Evolutionary conservation across 805 yeast genomes (phyloP).

Genomic region (Vanderwaltozyma tropicalis): DNA sequence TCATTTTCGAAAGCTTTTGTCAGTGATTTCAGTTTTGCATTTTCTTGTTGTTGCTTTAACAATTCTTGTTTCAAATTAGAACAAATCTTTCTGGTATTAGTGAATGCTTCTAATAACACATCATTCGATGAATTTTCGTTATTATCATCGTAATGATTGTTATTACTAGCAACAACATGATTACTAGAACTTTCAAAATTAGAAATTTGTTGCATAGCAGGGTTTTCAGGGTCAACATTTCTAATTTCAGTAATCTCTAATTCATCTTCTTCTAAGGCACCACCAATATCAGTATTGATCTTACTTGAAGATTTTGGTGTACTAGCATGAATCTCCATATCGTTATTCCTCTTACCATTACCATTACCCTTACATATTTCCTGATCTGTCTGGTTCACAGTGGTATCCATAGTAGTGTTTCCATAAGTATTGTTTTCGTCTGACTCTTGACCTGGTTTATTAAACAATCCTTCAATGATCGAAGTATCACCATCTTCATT

Average conservation of each 20-base stretch:
- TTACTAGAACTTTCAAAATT: too few species aligned
- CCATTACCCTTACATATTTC: neutral
- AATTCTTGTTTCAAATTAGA: conserved; percentile 26
- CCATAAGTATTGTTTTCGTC: too few species aligned
- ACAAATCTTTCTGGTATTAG: conserved; percentile 31
- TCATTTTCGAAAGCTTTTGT: conserved; percentile 17
- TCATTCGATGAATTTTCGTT: conserved; percentile 25
- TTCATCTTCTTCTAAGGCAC: conserved; percentile 23
- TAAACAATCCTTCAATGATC: neutral
- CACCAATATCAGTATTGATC: neutral
- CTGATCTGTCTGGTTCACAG: neutral
- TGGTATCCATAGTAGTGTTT: neutral
- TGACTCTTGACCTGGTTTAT: too few species aligned
- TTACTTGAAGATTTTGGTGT: conserved; percentile 8
- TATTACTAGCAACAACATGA: neutral
- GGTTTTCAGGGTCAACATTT: conserved; percentile 5
- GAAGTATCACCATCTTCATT: neutral
- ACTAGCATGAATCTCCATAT: conserved; percentile 2
- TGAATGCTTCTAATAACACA: conserved; percentile 32
- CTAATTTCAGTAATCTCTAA: conserved; percentile 35
- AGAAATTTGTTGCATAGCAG: neutral
- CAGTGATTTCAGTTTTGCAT: conserved; percentile 18
- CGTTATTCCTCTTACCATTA: neutral
- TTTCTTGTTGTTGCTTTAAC: conserved; percentile 21
- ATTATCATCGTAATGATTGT: neutral